These are phyloP conservation scores for Poronia punctata DNA, from an alignment of 495 filamentous ascomycete species.

Conservation along the genomic window DNA sequence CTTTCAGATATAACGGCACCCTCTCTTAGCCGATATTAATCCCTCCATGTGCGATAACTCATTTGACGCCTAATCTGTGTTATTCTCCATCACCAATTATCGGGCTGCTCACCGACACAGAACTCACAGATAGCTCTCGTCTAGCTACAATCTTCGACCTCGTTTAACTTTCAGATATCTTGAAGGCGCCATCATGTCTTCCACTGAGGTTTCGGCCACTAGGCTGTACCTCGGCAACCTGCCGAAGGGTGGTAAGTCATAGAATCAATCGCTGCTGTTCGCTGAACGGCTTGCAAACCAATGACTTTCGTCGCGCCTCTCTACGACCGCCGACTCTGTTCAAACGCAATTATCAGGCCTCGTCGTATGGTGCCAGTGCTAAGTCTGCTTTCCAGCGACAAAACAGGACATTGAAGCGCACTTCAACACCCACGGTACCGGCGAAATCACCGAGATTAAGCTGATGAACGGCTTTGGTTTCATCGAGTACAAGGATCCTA, in stretches of 20 bases:
- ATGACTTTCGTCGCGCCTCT: no score
- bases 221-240: constrained; percentile 96
- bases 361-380: constrained; percentile 14
- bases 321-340: neutral
- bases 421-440: constrained; percentile 90
- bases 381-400: constrained; percentile 59
- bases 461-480: constrained; percentile 99
- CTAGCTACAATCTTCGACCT: constrained; percentile 2
- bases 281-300: no score
- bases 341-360: no score
- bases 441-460: constrained; percentile 97
- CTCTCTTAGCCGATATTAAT: no score
- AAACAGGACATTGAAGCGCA: constrained; percentile 95
- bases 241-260: constrained; percentile 91
- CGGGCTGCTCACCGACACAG: constrained; percentile 1
- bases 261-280: no score
- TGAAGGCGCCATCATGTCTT: constrained; percentile 35
- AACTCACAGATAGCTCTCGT: no score
- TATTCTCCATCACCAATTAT: constrained; percentile 1
- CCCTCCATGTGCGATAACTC: no score
- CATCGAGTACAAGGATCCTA: constrained; percentile 95
- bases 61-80: constrained; percentile 1
- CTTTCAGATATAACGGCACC: no score
- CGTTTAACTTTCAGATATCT: constrained; percentile 7
- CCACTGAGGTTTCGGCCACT: constrained; percentile 77